These are phyloP conservation scores for Tetrapyrgos nigripes DNA, from an alignment of 1,284 basidiomycete genomes.

Conservation along the genomic window DNA sequence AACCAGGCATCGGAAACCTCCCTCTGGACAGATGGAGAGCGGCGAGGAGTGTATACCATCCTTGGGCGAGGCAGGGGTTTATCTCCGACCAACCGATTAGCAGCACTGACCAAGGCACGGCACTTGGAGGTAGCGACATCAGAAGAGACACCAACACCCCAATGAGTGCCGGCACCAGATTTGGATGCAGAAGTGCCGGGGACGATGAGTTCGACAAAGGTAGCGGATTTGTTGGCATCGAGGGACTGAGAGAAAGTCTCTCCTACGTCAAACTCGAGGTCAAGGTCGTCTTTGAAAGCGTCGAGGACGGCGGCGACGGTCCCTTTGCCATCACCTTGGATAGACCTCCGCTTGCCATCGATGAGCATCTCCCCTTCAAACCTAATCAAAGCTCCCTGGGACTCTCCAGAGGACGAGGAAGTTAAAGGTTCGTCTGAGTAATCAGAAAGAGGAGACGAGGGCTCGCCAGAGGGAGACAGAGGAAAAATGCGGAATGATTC, in stretches of 20 bases:
- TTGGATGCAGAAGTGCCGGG: conserved; percentile 46
- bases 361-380: conserved; percentile 79
- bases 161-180: conserved; percentile 61
- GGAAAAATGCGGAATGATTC: conserved; percentile 31
- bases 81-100: conserved; percentile 67
- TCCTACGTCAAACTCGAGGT: conserved; percentile 75
- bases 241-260: conserved; percentile 87
- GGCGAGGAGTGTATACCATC: conserved; percentile 27
- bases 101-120: conserved; percentile 84
- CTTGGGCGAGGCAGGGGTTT: conserved; percentile 47
- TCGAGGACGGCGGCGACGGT: conserved; percentile 86
- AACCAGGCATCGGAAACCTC: conserved; percentile 26
- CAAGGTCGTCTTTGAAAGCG: conserved; percentile 75
- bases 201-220: conserved; percentile 83
- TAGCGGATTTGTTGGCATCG: conserved; percentile 76
- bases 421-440: conserved; percentile 43
- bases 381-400: conserved; percentile 53
- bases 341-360: conserved; percentile 71
- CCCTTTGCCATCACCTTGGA: conserved; percentile 85
- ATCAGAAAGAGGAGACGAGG: conserved; percentile 34
- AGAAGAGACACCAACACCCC: conserved; percentile 88
- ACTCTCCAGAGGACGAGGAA: conserved; percentile 28
- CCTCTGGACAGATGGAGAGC: conserved; percentile 11
- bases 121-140: conserved; percentile 85
- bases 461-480: conserved; percentile 33